Evolutionary conservation across 2,329 filamentous ascomycete genomes (phyloP).

Genomic region (Stemphylium lycopersici): DNA sequence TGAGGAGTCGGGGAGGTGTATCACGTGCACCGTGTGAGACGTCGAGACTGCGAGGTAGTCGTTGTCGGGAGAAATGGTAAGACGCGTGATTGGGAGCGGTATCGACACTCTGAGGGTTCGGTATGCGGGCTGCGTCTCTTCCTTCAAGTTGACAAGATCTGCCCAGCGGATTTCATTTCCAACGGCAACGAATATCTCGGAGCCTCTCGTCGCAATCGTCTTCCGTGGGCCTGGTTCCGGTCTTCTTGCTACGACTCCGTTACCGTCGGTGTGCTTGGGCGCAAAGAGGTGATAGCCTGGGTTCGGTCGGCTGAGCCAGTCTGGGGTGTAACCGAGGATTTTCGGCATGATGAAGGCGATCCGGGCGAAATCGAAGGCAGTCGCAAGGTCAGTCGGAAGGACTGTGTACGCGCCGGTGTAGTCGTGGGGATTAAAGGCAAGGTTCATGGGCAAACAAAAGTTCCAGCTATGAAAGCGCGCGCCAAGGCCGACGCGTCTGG

Average conservation of each 20-base stretch:
- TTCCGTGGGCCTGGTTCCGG: slow-evolving; percentile 52
- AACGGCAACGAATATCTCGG: slow-evolving; percentile 86
- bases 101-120: slow-evolving; percentile 73
- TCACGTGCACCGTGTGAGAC: slow-evolving; percentile 84
- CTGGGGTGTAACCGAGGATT: slow-evolving; percentile 82
- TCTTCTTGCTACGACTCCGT: slow-evolving; percentile 34
- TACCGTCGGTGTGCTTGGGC: slow-evolving; percentile 52
- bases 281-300: slow-evolving; percentile 80
- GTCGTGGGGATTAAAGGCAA: not conserved
- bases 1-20: slow-evolving; percentile 79
- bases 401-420: slow-evolving; percentile 8
- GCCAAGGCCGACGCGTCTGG: slow-evolving; percentile 18
- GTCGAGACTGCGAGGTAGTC: slow-evolving; percentile 86
- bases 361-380: not conserved
- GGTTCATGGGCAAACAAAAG: slow-evolving; percentile 18
- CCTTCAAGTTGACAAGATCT: slow-evolving; percentile 81
- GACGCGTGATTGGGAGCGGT: slow-evolving; percentile 81
- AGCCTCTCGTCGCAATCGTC: slow-evolving; percentile 80
- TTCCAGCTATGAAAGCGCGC: slow-evolving; percentile 13
- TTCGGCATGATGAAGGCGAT: slow-evolving; percentile 71
- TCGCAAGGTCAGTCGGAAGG: not conserved
- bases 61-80: slow-evolving; percentile 80
- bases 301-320: slow-evolving; percentile 81
- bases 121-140: slow-evolving; percentile 43
- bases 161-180: slow-evolving; percentile 93